Conservation (phyloP, 306 rosid species). For the Leucaena leucocephala region DNA sequence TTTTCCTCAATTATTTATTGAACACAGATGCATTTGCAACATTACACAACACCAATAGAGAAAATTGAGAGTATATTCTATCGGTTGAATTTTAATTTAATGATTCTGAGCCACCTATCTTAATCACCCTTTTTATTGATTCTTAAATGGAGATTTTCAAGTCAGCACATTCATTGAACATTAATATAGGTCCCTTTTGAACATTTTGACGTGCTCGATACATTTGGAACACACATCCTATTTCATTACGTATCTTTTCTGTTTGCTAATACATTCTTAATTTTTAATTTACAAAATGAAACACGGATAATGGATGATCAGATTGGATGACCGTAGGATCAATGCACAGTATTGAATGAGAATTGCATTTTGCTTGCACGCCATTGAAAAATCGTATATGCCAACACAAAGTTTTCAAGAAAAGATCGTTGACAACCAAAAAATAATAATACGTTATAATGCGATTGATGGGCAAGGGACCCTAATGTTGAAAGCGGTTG, state of each 20-base stretch:
- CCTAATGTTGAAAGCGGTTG: neutral
- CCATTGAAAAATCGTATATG: neutral
- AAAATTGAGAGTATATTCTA: neutral
- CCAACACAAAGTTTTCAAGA: neutral
- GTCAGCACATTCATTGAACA: neutral
- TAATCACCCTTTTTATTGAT: neutral
- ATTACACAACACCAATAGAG: neutral
- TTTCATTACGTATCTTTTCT: neutral
- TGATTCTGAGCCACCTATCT: neutral
- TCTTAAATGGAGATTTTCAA: neutral
- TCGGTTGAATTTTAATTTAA: neutral
- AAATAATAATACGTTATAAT: neutral
- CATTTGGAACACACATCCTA: neutral
- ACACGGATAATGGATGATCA: neutral
- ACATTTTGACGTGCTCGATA: neutral
- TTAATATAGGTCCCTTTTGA: neutral
- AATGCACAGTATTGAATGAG: conserved; percentile 5
- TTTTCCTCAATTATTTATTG: neutral
- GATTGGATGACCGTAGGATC: conserved; percentile 7
- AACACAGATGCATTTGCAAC: neutral
- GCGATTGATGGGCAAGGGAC: neutral
- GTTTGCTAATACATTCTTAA: neutral
- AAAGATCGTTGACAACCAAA: neutral
- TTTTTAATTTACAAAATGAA: conserved; percentile 18
- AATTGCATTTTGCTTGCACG: conserved; percentile 47